Base-by-base conservation (phyloP, 2,329 filamentous ascomycete species). In the Camillea tinctor region DNA sequence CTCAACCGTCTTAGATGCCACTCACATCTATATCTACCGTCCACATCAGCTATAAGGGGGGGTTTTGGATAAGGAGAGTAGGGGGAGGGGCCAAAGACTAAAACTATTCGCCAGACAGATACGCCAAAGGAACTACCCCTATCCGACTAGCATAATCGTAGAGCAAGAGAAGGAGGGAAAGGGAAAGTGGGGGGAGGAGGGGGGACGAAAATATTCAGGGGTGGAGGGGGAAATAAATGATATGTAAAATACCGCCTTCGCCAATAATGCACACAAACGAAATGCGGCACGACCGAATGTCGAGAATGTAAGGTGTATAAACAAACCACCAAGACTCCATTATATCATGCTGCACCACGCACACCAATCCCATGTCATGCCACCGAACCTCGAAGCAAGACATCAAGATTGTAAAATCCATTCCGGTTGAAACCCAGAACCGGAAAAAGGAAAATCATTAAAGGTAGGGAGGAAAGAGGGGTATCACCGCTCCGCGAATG, bases 401-500 rank as follows among this genome's bases (percentile, higher is more conserved):
- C 60, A 50, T 55, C 36, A 59, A 55, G 55, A 60, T 54, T 53
- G 13, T 24, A 22, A n/a, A 26, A 19, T 17, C 3, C 7, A 53
- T 52, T 48, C 22, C 50, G 50, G 56, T 60, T 44, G 54, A 59
- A 59, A 19, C 17, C 24, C 17, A 30, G 26, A 54, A 61, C 17
- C 51, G 51, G 54, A 54, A 48, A 20, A 60, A 48, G 26, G 24
- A 48, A 57, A 61, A 60, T 44, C 36, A 44, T 44, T 44, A 44
- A 44, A 44, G 4, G 36, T 44, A 58, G 19, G 60, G 20, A 49
- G 6, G 30, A 49, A 62, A 64, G 59, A 66, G 67, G 68, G 67
- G 64, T 68, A 71, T 71, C 63, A 64, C 69, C 63, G 64, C 64
- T 63, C 65, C 62, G 58, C 66, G 60, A 61, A 68, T 70, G 65